Evolutionary conservation across 140 eudicot genomes (phyloP), one percentile per base, ranked within the genome.

Genomic region (Cichorium intybus): DNA sequence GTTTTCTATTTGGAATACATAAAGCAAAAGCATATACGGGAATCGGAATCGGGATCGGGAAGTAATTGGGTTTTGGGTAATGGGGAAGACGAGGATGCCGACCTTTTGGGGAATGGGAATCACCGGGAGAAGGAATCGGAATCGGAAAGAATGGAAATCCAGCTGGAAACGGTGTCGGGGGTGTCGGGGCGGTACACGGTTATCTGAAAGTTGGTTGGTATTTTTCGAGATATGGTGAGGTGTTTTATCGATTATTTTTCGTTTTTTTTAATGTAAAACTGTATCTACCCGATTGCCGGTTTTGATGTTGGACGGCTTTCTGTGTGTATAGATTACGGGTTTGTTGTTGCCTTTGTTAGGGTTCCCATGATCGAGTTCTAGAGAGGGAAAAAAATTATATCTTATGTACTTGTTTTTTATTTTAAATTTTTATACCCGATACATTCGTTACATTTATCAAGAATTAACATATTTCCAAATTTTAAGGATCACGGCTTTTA

Each of bases 21-120:
- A 3, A 84, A 87, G 62, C 82, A 48, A 58, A 70, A 73, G 43
- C 81, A 84, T 56, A 62, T 64, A 46, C 76, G 65, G 21, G 86
- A 64, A 20, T 74, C 56, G 81, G 49, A 43, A 43, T 43, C 12
- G 49, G 49, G 49, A 43, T 43, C 62, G 7, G 68, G 93, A 65
- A 78, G 98, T 69, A 75, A 79, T 54, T 88, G 98, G 98, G 96
- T 92, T 24, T 58, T 92, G 76, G 96, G 98, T 31, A 77, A 88
- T 35, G 82, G 82, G 5, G 98, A 92, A 54, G 96, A 92, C 4
- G 98, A 92, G 75, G 89, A 88, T 68, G 73, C 72, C 27, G 93
- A 88, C 74, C 96, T 92, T 23, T 79, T 92, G 82, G 76, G 69
- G 49, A 81, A 77, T 8, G 69, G 84, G 71, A 57, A 58, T 27